Conservation (phyloP, 805 yeast genomes). For the Candida ortonii region DNA sequence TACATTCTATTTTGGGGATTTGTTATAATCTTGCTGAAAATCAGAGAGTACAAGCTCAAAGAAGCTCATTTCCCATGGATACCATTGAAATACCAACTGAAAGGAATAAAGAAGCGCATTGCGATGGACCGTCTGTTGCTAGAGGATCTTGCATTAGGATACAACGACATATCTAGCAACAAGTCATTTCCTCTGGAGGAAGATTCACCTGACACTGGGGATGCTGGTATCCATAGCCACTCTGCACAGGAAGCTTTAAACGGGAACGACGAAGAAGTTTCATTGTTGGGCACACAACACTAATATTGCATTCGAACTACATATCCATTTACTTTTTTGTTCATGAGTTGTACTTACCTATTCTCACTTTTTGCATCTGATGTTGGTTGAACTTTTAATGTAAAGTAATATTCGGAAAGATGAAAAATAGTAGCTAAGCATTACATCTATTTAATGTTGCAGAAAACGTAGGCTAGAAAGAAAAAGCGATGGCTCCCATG, state of each 20-base stretch:
- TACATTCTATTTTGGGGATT: conserved; percentile 70
- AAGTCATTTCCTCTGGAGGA: conserved; percentile 7
- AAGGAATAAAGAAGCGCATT: conserved; percentile 45
- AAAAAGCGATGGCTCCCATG: too few species aligned
- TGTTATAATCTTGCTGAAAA: conserved; percentile 43
- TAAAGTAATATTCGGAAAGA: too few species aligned
- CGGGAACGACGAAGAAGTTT: conserved; percentile 6
- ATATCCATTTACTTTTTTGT: too few species aligned
- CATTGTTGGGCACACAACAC: conserved; percentile 4
- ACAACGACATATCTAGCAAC: conserved; percentile 24
- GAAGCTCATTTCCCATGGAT: conserved; percentile 58
- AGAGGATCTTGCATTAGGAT: conserved; percentile 25
- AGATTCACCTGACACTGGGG: background rate
- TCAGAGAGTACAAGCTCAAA: conserved; percentile 47
- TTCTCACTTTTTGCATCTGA: too few species aligned
- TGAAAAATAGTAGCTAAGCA: too few species aligned
- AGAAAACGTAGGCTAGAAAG: too few species aligned
- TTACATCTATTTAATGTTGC: too few species aligned
- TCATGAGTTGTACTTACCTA: too few species aligned
- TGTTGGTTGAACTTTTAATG: too few species aligned
- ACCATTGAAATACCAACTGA: conserved; percentile 61
- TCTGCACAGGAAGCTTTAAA: too few species aligned
- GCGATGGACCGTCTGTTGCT: conserved; percentile 24
- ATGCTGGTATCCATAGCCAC: too few species aligned
- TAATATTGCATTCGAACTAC: too few species aligned